These are phyloP conservation scores for Karstenula rhodostoma DNA, from an alignment of 2,329 filamentous ascomycete genomes.

Conservation along the genomic window DNA sequence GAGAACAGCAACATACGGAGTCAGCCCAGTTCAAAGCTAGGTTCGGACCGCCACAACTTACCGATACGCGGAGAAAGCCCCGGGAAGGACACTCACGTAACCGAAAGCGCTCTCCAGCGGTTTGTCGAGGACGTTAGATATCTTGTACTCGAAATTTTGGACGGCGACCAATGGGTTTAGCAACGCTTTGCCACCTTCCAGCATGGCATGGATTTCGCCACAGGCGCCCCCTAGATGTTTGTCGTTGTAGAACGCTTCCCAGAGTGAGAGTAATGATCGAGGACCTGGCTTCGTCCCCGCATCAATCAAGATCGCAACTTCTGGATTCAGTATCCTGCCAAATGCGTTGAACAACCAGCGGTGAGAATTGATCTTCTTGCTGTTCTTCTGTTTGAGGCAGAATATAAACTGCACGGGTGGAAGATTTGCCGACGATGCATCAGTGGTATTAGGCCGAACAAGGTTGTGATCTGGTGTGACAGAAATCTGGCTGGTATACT, in stretches of 20 bases:
- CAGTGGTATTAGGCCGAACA: slow-evolving; percentile 81
- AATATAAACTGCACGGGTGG: slow-evolving; percentile 98
- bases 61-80: slow-evolving; percentile 87
- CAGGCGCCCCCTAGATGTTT: slow-evolving; percentile 96
- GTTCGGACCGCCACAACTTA: neutral
- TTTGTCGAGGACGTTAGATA: slow-evolving; percentile 97
- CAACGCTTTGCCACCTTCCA: slow-evolving; percentile 60
- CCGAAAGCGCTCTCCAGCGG: slow-evolving; percentile 94
- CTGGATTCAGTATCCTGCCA: slow-evolving; percentile 91
- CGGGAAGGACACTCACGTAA: slow-evolving; percentile 94
- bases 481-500: slow-evolving; percentile 95
- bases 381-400: slow-evolving; percentile 97
- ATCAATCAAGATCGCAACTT: slow-evolving; percentile 92
- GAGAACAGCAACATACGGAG: slow-evolving; percentile 60
- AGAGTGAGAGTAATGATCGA: slow-evolving; percentile 86
- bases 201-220: slow-evolving; percentile 97
- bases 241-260: slow-evolving; percentile 99
- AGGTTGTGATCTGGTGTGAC: slow-evolving; percentile 94
- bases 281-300: slow-evolving; percentile 92
- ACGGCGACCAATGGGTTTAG: slow-evolving; percentile 91
- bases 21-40: neutral
- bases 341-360: slow-evolving; percentile 98
- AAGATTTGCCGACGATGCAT: slow-evolving; percentile 75
- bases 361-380: slow-evolving; percentile 99
- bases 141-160: slow-evolving; percentile 99